A percentile compares a stretch with the other conserved stretches of the same genome.
These are phyloP conservation scores for Coniferiporia sulphurascens DNA, from an alignment of 1,284 basidiomycete species.

Conservation along the genomic window DNA sequence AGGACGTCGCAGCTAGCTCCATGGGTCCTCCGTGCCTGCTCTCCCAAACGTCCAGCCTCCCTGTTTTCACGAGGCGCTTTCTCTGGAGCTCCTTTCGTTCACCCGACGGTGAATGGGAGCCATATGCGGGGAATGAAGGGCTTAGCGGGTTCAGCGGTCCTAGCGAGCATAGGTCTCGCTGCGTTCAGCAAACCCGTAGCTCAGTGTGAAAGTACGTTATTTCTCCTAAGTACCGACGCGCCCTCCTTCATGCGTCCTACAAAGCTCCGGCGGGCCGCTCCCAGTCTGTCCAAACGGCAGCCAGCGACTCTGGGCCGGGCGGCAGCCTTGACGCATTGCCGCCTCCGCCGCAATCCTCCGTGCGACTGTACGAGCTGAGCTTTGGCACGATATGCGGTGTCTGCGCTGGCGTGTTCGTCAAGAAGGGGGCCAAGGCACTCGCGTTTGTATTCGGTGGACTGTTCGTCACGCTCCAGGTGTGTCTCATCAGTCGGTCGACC, in stretches of 20 bases:
- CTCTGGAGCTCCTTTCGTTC: too few relatives aligned
- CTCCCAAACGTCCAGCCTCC: too few relatives aligned
- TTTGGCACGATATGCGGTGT: slow-evolving; percentile 87
- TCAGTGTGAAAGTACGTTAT: slow-evolving; percentile 1
- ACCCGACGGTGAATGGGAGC: not conserved
- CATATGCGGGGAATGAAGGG: not conserved
- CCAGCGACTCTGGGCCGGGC: not conserved
- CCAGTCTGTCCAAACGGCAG: not conserved
- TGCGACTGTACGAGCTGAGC: slow-evolving; percentile 78
- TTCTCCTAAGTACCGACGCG: not conserved
- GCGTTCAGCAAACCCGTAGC: not conserved
- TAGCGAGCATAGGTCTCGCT: not conserved
- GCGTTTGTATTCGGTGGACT: slow-evolving; percentile 84
- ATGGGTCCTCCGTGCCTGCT: too few relatives aligned
- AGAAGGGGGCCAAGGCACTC: slow-evolving; percentile 82
- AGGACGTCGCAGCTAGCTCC: too few relatives aligned
- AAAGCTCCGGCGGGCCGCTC: not conserved
- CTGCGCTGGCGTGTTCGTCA: slow-evolving; percentile 90
- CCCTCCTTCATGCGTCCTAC: not conserved
- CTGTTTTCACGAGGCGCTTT: too few relatives aligned
- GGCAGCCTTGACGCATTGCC: slow-evolving; percentile 27
- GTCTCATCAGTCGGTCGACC: slow-evolving; percentile 19
- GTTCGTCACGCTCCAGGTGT: slow-evolving; percentile 83
- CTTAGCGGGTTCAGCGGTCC: not conserved
- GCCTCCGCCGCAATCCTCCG: slow-evolving; percentile 59